Conservation (phyloP, 192 early-diverging fungal species). For the Rhizophagus clarus region DNA sequence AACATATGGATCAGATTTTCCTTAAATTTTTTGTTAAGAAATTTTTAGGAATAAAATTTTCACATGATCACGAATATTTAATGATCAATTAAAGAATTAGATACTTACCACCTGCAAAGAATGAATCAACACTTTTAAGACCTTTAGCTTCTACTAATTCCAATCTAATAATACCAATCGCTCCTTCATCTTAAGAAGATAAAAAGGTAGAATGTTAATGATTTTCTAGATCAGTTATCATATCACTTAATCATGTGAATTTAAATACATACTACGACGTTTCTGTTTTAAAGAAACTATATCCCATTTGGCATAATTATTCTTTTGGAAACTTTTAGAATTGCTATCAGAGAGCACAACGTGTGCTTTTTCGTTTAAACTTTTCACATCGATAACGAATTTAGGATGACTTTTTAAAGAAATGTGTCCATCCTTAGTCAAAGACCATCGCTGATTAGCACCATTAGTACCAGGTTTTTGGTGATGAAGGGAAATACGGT, state of each 20-base stretch:
- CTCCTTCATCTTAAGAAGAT: neutral
- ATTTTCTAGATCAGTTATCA: neutral
- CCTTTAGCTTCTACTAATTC: constrained; percentile 20
- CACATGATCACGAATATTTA: neutral
- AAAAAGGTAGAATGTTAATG: neutral
- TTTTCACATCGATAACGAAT: constrained; percentile 20
- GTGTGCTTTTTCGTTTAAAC: constrained; percentile 1
- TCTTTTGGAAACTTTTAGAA: neutral
- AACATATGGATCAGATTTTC: constrained; percentile 93
- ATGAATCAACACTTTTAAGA: constrained; percentile 13
- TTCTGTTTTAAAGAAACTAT: neutral
- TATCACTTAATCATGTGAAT: neutral
- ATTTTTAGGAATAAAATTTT: neutral
- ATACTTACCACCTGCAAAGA: constrained; percentile 17
- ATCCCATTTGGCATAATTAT: neutral
- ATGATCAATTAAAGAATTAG: neutral
- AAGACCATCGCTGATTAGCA: constrained; percentile 20
- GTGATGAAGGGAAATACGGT: neutral
- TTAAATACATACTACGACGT: neutral
- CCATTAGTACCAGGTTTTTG: neutral
- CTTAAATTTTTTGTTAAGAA: constrained; percentile 31
- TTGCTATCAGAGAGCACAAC: constrained; percentile 7
- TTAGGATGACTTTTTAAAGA: constrained; percentile 18
- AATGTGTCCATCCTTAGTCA: constrained; percentile 25
- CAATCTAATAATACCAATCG: constrained; percentile 32